Conservation (phyloP, 139 green algal genomes). For the Tetraselmis chui region DNA sequence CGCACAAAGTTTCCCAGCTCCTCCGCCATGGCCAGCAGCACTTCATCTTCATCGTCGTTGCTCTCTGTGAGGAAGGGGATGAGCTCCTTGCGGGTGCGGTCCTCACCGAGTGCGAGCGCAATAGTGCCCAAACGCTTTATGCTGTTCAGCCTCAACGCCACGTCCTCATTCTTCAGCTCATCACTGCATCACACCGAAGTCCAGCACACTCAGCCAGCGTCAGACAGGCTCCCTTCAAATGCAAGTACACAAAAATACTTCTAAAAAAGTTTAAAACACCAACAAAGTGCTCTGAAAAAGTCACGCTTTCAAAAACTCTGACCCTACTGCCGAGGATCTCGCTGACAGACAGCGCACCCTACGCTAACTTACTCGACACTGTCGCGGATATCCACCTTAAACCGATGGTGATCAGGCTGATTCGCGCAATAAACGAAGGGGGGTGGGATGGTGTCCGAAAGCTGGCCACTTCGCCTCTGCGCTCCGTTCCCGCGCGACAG, state of each 20-base stretch:
- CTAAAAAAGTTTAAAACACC: not conserved
- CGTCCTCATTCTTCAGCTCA: constrained; percentile 91
- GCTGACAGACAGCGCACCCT: not conserved
- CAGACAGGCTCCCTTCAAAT: too few relatives aligned
- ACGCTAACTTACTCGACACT: too few relatives aligned
- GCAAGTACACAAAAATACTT: not conserved
- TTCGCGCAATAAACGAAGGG: too few relatives aligned
- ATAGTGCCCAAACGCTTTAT: constrained; percentile 89
- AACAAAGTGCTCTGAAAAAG: not conserved
- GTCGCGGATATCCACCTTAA: too few relatives aligned
- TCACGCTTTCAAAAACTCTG: not conserved
- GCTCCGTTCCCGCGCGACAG: too few relatives aligned
- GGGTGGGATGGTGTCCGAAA: too few relatives aligned
- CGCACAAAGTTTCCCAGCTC: constrained; percentile 93
- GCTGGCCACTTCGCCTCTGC: too few relatives aligned
- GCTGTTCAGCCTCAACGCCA: constrained; percentile 82
- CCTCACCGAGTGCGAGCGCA: constrained; percentile 86
- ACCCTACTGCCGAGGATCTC: not conserved
- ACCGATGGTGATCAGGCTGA: too few relatives aligned
- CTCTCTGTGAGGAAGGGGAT: constrained; percentile 95
- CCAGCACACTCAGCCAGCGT: too few relatives aligned
- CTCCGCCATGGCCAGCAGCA: constrained; percentile 94
- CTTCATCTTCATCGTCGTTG: constrained; percentile 95
- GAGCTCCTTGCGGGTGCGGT: constrained; percentile 88
- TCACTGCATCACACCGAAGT: too few relatives aligned